Percentiles rank a stretch among this genome's conserved stretches.
phyloP scores from a whole-genome alignment of 257 asterid genomes.

The Eustoma russellianum region DNA sequence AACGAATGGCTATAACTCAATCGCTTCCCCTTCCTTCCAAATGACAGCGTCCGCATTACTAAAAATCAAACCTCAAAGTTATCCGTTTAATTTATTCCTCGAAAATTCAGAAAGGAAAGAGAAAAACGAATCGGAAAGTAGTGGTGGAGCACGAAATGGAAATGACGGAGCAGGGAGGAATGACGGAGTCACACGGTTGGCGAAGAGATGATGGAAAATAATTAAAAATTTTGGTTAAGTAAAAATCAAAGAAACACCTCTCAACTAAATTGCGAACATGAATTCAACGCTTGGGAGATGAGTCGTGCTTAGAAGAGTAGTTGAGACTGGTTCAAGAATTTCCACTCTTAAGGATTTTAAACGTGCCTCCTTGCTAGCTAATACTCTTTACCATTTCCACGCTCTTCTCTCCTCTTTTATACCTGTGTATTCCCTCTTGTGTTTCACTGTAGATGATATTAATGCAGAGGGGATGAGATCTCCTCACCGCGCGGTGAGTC shows the following conservation, averaged over 20 bases:
- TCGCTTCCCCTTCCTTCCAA: constrained; percentile 36
- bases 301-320: constrained; percentile 25
- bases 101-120: neutral
- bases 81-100: neutral
- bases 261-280: constrained; percentile 34
- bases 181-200: no score
- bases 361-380: no score
- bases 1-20: constrained; percentile 41
- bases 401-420: neutral
- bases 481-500: no score
- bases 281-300: constrained; percentile 27
- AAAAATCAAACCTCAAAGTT: neutral
- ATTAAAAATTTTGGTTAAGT: neutral
- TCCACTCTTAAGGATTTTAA: no score
- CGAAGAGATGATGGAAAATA: constrained; percentile 2
- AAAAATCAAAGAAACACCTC: constrained; percentile 33
- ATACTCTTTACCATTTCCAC: neutral
- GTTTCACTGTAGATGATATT: no score
- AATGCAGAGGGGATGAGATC: no score
- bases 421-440: neutral
- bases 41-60: constrained; percentile 35
- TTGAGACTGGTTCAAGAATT: constrained; percentile 22
- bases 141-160: neutral
- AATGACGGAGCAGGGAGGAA: neutral
- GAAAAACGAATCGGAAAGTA: neutral